Conservation (phyloP, 75 land plant genomes). For the Cryptomeria japonica region DNA sequence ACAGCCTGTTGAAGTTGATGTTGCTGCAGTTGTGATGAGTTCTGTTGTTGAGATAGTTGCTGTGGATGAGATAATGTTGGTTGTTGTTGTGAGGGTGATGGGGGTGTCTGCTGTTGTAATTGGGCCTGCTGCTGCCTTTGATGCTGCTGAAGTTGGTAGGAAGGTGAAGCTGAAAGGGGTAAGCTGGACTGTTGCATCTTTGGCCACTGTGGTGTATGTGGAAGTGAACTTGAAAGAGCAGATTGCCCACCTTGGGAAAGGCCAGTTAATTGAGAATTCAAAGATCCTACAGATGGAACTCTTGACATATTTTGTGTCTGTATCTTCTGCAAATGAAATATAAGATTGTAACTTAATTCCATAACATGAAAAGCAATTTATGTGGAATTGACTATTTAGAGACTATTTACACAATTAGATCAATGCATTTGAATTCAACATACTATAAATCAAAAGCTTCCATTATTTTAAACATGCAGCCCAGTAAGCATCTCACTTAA, state of each 20-base stretch:
- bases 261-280: constrained; percentile 42
- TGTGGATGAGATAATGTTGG: constrained; percentile 26
- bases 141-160: constrained; percentile 49
- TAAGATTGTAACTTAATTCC: neutral
- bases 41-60: constrained; percentile 33
- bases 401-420: neutral
- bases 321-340: constrained; percentile 24
- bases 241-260: constrained; percentile 46
- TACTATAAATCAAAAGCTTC: neutral
- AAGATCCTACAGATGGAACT: constrained; percentile 37
- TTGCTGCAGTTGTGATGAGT: constrained; percentile 20
- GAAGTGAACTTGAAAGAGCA: constrained; percentile 26
- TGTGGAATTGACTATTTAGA: neutral
- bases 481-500: neutral
- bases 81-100: constrained; percentile 34
- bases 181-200: constrained; percentile 39
- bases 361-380: neutral
- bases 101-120: constrained; percentile 41
- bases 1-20: constrained; percentile 23
- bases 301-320: constrained; percentile 36
- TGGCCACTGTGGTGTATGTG: constrained; percentile 45
- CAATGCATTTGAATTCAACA: neutral
- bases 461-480: neutral
- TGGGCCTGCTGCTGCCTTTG: constrained; percentile 22
- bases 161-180: constrained; percentile 33